These are phyloP conservation scores for Russula compacta DNA, from an alignment of 768 basidiomycete species.

Conservation along the genomic window DNA sequence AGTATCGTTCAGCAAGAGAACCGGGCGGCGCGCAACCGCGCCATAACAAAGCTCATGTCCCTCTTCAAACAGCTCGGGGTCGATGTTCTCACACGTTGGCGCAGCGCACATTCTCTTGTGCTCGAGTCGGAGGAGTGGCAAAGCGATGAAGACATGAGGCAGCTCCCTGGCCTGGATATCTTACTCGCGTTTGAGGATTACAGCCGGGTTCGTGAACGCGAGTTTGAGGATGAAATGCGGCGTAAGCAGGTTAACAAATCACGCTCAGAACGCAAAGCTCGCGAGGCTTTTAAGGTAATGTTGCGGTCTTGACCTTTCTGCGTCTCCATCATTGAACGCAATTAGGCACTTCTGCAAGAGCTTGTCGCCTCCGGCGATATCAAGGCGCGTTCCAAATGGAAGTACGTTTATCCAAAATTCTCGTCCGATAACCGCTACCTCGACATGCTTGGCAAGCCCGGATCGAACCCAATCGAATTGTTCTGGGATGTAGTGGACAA, in stretches of 20 bases:
- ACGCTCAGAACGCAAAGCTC: conserved; percentile 76
- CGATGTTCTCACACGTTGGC: conserved; percentile 92
- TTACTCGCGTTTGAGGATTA: conserved; percentile 93
- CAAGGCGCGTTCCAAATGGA: conserved; percentile 85
- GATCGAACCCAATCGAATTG: conserved; percentile 90
- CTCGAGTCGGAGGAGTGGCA: conserved; percentile 73
- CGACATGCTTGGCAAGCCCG: conserved; percentile 82
- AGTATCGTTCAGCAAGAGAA: conserved; percentile 54
- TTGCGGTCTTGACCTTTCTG: not conserved
- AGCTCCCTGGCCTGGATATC: conserved; percentile 84
- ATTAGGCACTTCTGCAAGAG: conserved; percentile 60
- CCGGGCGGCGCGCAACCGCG: conserved; percentile 64
- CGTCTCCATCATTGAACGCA: not conserved
- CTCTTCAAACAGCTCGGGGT: conserved; percentile 84
- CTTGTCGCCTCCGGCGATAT: conserved; percentile 59
- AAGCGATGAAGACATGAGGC: conserved; percentile 64
- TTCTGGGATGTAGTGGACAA: conserved; percentile 92
- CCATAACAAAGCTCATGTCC: conserved; percentile 72
- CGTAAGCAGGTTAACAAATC: conserved; percentile 75
- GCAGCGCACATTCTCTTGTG: conserved; percentile 70
- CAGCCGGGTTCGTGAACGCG: conserved; percentile 79
- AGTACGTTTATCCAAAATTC: conserved; percentile 73
- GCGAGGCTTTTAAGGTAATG: conserved; percentile 81
- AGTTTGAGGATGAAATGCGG: conserved; percentile 82
- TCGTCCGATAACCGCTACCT: conserved; percentile 75